Evolutionary conservation across 306 rosid genomes (phyloP).

Genomic region (Cicer arietinum): DNA sequence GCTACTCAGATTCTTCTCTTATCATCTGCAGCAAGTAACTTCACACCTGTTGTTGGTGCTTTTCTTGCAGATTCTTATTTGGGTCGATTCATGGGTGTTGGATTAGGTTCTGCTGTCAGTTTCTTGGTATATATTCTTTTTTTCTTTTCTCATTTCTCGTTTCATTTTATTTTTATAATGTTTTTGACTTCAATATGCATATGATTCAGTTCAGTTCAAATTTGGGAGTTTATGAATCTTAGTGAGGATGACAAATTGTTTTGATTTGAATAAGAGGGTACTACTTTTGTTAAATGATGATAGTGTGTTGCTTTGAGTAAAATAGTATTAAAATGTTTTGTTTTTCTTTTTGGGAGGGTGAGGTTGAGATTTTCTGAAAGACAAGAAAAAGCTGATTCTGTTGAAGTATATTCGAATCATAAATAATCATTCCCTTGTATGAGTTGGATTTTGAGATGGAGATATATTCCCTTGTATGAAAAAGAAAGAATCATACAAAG

Average conservation of each 20-base stretch:
- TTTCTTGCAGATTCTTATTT: conserved; percentile 71
- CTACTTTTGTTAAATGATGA: background rate
- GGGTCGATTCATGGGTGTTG: conserved; percentile 70
- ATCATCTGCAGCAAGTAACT: conserved; percentile 58
- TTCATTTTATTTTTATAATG: background rate
- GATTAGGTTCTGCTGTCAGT: conserved; percentile 54
- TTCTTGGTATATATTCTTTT: conserved; percentile 51
- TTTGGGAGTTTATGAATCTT: background rate
- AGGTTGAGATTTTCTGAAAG: background rate
- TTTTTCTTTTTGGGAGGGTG: background rate
- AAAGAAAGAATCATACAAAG: background rate
- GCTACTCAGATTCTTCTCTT: conserved; percentile 58
- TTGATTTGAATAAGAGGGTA: background rate
- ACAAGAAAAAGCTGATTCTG: conserved; percentile 3
- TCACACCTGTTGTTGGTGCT: conserved; percentile 70
- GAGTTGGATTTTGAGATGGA: background rate
- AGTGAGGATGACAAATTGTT: background rate
- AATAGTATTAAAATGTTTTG: too few relatives aligned
- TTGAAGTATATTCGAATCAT: background rate
- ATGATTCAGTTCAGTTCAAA: background rate
- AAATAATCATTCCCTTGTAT: background rate
- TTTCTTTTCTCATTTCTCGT: background rate
- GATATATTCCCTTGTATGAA: background rate
- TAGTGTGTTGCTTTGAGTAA: too few relatives aligned
- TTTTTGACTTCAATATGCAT: background rate